Evolutionary conservation across 2,329 filamentous ascomycete species (phyloP), one percentile per base, ranked within the genome.

Genomic region (Xylariales sp.): DNA sequence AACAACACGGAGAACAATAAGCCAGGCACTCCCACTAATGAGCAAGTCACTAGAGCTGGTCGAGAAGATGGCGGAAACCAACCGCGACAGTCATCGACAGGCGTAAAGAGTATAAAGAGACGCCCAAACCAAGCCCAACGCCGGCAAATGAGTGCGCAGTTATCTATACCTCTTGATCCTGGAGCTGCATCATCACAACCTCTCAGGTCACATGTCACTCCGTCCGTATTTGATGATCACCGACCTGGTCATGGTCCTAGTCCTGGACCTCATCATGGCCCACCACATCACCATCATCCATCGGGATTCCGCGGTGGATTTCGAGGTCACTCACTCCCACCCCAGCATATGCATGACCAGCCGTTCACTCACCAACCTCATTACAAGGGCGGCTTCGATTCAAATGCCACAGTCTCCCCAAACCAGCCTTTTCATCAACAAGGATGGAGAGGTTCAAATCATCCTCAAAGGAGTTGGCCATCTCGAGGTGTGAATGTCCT

Each of bases 121-220:
- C 74, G 78, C 16, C 72, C 66, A 3, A 84, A 84, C 46, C 80
- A 84, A 53, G 78, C 79, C 2, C 76, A 82, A 50, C 69, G 79
- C 36, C 72, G 79, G 16, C 76, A 82, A 51, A 78, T 81, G 74
- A 80, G 70, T 42, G 69, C 77, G 4, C 73, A 82, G 48, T 52
- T 80, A 14, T 70, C 74, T 1, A 73, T 82, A 33, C 69, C 76
- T 4, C 67, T 82, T 38, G 74, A 80, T 45, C 58, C 68, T 10
- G 67, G 68, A 42, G 38, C 42, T 16, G 38, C 48, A 14, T 20
- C 25, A 18, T 44, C 43, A 10, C 28, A 34, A 9, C 19, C 38
- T n/a, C 8, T 29, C 4, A 39, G 25, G 15, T 12, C 27, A n/a
- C 11, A 29, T 5, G n/a, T 11, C 11, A 27, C 14, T 21, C 27